Percentiles rank a stretch among this genome's conserved stretches.
These are phyloP conservation scores for Kentomonas sorsogonicus DNA, from an alignment of 208 protist species.

Conservation along the genomic window DNA sequence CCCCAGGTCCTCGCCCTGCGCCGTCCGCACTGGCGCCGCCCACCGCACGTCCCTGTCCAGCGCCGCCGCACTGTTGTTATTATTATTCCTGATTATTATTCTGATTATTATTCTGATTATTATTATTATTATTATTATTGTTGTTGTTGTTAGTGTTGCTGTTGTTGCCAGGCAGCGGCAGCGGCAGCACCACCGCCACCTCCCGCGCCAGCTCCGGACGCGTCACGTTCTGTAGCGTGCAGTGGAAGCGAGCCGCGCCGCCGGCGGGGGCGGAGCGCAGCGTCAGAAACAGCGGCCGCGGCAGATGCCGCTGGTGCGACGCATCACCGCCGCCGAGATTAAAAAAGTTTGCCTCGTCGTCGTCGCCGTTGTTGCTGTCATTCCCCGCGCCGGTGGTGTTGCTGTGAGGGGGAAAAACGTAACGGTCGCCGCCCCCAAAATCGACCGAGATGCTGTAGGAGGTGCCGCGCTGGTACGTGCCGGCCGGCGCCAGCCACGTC, in stretches of 20 bases:
- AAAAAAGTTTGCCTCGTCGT: background rate
- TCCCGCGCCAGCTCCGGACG: conserved; percentile 39
- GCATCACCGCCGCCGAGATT: too few relatives aligned
- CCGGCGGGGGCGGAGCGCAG: too few relatives aligned
- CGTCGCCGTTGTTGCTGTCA: conserved; percentile 7
- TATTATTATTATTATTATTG: conserved; percentile 1
- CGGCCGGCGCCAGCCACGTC: conserved; percentile 51
- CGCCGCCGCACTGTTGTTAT: conserved; percentile 13
- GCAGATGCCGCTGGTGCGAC: too few relatives aligned
- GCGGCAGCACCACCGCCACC: conserved; percentile 45
- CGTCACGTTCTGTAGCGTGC: conserved; percentile 53
- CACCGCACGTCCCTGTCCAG: conserved; percentile 77
- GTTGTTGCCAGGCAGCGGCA: conserved; percentile 23
- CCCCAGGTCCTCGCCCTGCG: conserved; percentile 53
- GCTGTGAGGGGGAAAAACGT: conserved; percentile 5
- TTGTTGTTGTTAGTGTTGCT: conserved; percentile 1
- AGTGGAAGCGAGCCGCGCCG: conserved; percentile 45
- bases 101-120: background rate
- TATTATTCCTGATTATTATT: background rate
- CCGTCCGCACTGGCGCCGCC: conserved; percentile 55
- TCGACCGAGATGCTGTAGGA: conserved; percentile 69
- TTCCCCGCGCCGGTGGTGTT: background rate
- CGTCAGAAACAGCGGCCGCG: too few relatives aligned
- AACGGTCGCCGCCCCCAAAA: conserved; percentile 45
- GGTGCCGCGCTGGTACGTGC: conserved; percentile 31